Percentiles rank a stretch among this genome's conserved stretches.
These are phyloP conservation scores for Glycine latifolia DNA, from an alignment of 306 rosid genomes.

Conservation along the genomic window DNA sequence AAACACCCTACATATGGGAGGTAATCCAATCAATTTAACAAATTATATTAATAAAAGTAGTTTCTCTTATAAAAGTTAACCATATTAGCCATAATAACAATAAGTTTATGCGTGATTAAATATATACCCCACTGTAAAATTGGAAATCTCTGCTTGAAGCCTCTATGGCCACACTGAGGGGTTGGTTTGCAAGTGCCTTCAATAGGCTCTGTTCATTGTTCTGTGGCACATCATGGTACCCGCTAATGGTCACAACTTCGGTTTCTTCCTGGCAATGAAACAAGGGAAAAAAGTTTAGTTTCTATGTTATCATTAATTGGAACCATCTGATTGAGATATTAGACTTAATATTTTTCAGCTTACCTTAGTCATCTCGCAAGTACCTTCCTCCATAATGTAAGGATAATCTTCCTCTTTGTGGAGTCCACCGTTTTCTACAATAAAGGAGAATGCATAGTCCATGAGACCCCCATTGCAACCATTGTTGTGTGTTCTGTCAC, in stretches of 20 bases:
- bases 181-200: conserved; percentile 94
- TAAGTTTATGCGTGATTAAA: neutral
- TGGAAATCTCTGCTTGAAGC: conserved; percentile 91
- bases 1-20: conserved; percentile 66
- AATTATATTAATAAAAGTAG: neutral
- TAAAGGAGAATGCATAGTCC: conserved; percentile 75
- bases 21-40: neutral
- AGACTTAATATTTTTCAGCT: neutral
- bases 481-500: conserved; percentile 70
- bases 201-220: conserved; percentile 79
- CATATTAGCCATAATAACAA: neutral
- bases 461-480: conserved; percentile 82
- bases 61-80: neutral
- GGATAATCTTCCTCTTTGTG: conserved; percentile 79
- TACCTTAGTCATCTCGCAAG: conserved; percentile 79
- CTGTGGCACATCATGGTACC: conserved; percentile 85
- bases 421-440: conserved; percentile 63
- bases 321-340: neutral
- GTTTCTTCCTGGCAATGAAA: conserved; percentile 60
- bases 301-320: neutral
- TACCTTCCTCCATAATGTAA: conserved; percentile 87
- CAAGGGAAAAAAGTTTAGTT: neutral
- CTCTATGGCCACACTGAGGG: conserved; percentile 87
- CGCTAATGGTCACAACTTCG: conserved; percentile 70
- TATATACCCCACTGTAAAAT: conserved; percentile 75